Base-by-base conservation (phyloP, 2,329 filamentous ascomycete genomes). In the Colletotrichum sp. region DNA sequence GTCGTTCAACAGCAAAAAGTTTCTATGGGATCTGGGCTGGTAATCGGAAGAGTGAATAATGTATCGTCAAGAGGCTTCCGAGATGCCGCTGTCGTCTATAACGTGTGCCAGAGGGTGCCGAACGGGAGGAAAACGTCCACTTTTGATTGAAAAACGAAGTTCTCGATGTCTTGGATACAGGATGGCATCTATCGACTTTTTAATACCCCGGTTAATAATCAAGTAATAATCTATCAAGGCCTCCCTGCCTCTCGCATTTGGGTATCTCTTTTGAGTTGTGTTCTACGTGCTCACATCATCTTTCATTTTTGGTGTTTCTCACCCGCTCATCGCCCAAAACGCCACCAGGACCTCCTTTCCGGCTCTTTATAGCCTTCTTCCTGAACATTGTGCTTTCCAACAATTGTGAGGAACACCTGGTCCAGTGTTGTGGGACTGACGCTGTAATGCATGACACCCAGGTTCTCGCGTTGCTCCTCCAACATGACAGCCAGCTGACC, bases 351-450 rank as follows among this genome's bases (percentile, higher is more conserved):
- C 57, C 77, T 77, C 30, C 80, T 79, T 68, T 83, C 77, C 75
- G 84, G 79, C 16, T 82, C 81, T 16, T 86, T 86, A 67, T 90
- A 90, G 26, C 90, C 90, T 85, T 96, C 96, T 83, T 98, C 95
- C 78, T 93, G 88, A 8, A 96, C 90, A 82, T 96, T 92, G 83
- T 98, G 94, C 83, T 92, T 91, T 2, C 93, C 93, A 0, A 98
- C 95, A 81, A 98, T 97, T 30, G 90, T 90, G 83, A 98, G 84
- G 84, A 98, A 98, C 0, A 98, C 96, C 84, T 98, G 95, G 82
- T 98, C 96, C 57, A 98, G 86, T 18, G 95, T 98, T 22, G 95
- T 97, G 28, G 95, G 95, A 74, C 92, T 94, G 78, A 98, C 95
- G 66, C 94, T 95, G 84, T 96, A 98, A 84, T 98, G 95, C 82